These are phyloP conservation scores for Torulaspora maleeae DNA, from an alignment of 805 yeast species.

Conservation along the genomic window DNA sequence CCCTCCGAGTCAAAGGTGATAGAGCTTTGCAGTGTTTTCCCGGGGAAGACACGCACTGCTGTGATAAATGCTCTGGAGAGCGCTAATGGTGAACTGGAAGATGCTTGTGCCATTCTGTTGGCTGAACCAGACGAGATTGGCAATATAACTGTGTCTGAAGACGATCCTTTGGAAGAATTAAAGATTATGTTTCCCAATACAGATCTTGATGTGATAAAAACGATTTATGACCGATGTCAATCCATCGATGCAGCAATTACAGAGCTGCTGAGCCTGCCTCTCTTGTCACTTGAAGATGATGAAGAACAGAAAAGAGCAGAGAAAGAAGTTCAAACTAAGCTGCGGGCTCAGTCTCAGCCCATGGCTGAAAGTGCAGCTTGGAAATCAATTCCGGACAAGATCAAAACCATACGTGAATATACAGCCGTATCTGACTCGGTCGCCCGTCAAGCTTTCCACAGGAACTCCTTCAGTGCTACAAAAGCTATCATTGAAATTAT, in stretches of 20 bases:
- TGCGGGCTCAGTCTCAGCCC: background rate
- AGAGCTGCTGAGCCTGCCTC: conserved; percentile 19
- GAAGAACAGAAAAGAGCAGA: conserved; percentile 16
- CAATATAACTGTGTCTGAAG: background rate
- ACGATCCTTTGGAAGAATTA: conserved; percentile 21
- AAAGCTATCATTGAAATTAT: conserved; percentile 40
- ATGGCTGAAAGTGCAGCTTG: conserved; percentile 7
- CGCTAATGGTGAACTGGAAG: conserved; percentile 20
- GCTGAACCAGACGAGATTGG: conserved; percentile 14
- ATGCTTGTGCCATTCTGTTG: conserved; percentile 26
- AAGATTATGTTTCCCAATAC: conserved; percentile 46
- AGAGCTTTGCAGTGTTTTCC: conserved; percentile 21
- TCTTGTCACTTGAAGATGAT: conserved; percentile 15
- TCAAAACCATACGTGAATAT: conserved; percentile 21
- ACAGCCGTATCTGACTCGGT: conserved; percentile 16
- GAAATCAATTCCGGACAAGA: conserved; percentile 19
- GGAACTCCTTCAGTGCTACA: conserved; percentile 29
- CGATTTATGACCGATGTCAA: conserved; percentile 31
- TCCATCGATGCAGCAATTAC: conserved; percentile 28
- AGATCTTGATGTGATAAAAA: conserved; percentile 31
- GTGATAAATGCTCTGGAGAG: conserved; percentile 19
- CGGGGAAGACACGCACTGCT: conserved; percentile 11
- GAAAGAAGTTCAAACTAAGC: conserved; percentile 3
- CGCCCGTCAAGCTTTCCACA: conserved; percentile 29
- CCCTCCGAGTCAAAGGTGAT: conserved; percentile 1